Conservation (phyloP, 2,329 filamentous ascomycete genomes). For the Colletotrichum orbiculare region DNA sequence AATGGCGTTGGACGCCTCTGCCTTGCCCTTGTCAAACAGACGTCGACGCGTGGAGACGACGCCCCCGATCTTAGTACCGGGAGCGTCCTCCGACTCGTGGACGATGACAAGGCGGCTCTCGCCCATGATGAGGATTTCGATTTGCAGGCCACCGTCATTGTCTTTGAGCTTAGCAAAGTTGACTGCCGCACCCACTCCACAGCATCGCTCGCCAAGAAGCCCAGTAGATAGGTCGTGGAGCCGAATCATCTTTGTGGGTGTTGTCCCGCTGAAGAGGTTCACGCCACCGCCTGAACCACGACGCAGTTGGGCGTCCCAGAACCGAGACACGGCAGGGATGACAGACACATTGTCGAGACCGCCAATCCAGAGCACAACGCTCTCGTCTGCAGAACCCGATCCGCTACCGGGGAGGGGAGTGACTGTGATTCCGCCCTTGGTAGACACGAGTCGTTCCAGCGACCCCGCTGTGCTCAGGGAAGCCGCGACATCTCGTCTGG, state of each 20-base stretch:
- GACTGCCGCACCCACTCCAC: slow-evolving; percentile 59
- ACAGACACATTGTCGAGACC: slow-evolving; percentile 67
- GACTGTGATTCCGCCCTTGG: slow-evolving; percentile 65
- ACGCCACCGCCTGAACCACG: slow-evolving; percentile 61
- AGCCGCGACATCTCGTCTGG: slow-evolving; percentile 63
- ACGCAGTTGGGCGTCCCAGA: slow-evolving; percentile 70
- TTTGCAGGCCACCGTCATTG: slow-evolving; percentile 56
- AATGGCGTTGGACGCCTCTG: slow-evolving; percentile 61
- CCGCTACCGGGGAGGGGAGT: slow-evolving; percentile 54
- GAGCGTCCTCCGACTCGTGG: slow-evolving; percentile 62
- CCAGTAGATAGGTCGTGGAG: slow-evolving; percentile 64
- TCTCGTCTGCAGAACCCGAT: slow-evolving; percentile 62
- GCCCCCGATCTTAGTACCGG: slow-evolving; percentile 54
- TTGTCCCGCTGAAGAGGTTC: slow-evolving; percentile 66
- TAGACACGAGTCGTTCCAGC: slow-evolving; percentile 61
- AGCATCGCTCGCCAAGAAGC: slow-evolving; percentile 67
- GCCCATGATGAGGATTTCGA: slow-evolving; percentile 66
- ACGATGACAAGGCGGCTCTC: slow-evolving; percentile 67
- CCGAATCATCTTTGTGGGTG: slow-evolving; percentile 66
- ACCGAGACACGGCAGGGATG: slow-evolving; percentile 64
- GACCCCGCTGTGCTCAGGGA: slow-evolving; percentile 55
- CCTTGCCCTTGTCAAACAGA: slow-evolving; percentile 44
- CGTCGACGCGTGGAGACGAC: slow-evolving; percentile 46
- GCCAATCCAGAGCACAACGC: slow-evolving; percentile 67
- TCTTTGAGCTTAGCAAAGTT: slow-evolving; percentile 44